Conservation (phyloP, 1,284 basidiomycete species). For the Apiotrichum siamense region DNA sequence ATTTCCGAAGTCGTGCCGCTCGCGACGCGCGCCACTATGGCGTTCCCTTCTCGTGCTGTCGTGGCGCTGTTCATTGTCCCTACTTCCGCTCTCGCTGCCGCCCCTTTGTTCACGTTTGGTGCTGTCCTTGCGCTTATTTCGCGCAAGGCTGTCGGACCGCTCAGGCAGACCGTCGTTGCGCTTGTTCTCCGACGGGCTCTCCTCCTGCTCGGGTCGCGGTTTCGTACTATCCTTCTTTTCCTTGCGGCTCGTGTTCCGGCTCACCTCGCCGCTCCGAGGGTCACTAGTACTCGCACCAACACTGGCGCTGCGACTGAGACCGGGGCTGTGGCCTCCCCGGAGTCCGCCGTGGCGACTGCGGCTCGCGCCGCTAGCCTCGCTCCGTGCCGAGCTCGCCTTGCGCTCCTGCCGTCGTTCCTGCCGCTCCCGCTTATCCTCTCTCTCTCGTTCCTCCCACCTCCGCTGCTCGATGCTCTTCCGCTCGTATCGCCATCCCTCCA, state of each 20-base stretch:
- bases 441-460: background rate
- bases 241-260: too few species aligned
- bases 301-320: too few species aligned
- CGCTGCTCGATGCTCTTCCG: background rate
- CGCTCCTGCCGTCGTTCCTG: background rate
- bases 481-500: background rate
- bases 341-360: too few species aligned
- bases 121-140: background rate
- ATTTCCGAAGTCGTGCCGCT: too few species aligned
- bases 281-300: too few species aligned
- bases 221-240: background rate
- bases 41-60: background rate
- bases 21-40: too few species aligned
- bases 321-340: too few species aligned
- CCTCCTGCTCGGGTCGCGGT: background rate
- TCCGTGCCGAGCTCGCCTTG: background rate
- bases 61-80: too few species aligned
- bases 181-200: background rate
- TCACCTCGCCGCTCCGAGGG: too few species aligned
- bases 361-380: too few species aligned
- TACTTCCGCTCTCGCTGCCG: too few species aligned
- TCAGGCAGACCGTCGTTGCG: background rate
- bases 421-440: background rate
- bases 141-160: background rate
- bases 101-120: background rate